A percentile compares a stretch with the other conserved stretches of the same genome.
Conservation (phyloP, 768 basidiomycete species). For the Suillus bovinus region DNA sequence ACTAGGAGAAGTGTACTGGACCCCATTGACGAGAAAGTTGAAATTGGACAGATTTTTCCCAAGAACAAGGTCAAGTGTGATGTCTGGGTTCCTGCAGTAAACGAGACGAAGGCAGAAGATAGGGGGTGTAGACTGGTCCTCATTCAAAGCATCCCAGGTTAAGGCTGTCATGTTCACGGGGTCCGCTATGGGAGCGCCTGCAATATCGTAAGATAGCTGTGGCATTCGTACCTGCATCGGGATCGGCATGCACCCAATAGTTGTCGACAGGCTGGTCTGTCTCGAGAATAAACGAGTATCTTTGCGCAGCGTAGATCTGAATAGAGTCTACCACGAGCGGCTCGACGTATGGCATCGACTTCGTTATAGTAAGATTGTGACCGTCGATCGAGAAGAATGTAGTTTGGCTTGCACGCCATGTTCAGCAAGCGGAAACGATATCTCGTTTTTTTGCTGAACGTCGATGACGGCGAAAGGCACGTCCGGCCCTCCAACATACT, state of each 20-base stretch:
- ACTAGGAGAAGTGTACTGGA: slow-evolving; percentile 35
- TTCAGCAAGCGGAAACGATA: slow-evolving; percentile 42
- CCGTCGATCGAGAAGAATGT: slow-evolving; percentile 46
- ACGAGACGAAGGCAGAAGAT: background rate
- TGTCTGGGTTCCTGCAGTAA: slow-evolving; percentile 19
- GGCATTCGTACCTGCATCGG: slow-evolving; percentile 39
- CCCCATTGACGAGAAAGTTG: slow-evolving; percentile 32
- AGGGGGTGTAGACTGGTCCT: background rate
- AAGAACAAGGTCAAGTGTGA: slow-evolving; percentile 35
- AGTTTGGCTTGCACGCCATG: slow-evolving; percentile 46
- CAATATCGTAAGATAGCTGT: slow-evolving; percentile 44
- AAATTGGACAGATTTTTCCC: slow-evolving; percentile 16
- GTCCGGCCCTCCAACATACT: slow-evolving; percentile 33
- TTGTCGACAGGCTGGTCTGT: slow-evolving; percentile 38
- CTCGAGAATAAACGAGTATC: slow-evolving; percentile 48
- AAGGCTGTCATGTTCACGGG: slow-evolving; percentile 25
- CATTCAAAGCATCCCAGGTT: background rate
- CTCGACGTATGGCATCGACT: slow-evolving; percentile 40
- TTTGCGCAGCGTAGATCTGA: slow-evolving; percentile 49
- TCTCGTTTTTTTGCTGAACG: slow-evolving; percentile 31
- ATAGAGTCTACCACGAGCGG: slow-evolving; percentile 43
- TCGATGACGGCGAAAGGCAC: slow-evolving; percentile 37
- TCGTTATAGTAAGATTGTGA: slow-evolving; percentile 48
- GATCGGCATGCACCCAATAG: slow-evolving; percentile 46
- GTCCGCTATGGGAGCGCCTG: slow-evolving; percentile 37